These are phyloP conservation scores for Aspergillus mulundensis DNA, from an alignment of 495 filamentous ascomycete species.

Conservation along the genomic window DNA sequence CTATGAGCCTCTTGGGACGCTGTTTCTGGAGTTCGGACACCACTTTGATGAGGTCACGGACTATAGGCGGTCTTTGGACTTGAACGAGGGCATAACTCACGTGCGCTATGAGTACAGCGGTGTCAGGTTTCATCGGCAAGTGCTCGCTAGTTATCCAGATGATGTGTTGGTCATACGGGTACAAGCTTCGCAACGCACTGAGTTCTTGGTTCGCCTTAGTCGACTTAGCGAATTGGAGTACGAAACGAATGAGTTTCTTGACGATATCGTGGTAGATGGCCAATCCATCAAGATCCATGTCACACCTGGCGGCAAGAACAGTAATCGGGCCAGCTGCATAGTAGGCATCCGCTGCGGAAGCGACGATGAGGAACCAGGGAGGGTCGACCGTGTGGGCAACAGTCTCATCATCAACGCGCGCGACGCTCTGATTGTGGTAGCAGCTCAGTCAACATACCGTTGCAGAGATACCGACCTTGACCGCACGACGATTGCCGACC, in stretches of 20 bases:
- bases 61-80: slow-evolving; percentile 45
- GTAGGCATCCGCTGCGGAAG: slow-evolving; percentile 22
- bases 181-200: slow-evolving; percentile 23
- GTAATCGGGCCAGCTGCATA: slow-evolving; percentile 32
- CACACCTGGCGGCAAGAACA: slow-evolving; percentile 34
- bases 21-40: slow-evolving; percentile 46
- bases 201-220: slow-evolving; percentile 27
- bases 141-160: slow-evolving; percentile 39
- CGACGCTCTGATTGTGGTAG: slow-evolving; percentile 33
- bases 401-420: slow-evolving; percentile 26
- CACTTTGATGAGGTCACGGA: slow-evolving; percentile 20
- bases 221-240: slow-evolving; percentile 35
- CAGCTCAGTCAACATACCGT: slow-evolving; percentile 39
- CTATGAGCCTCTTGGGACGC: slow-evolving; percentile 46
- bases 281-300: slow-evolving; percentile 34
- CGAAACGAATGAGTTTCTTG: slow-evolving; percentile 40
- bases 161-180: slow-evolving; percentile 41
- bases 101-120: slow-evolving; percentile 35
- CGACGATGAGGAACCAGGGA: slow-evolving; percentile 21
- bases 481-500: slow-evolving; percentile 19
- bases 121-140: slow-evolving; percentile 30
- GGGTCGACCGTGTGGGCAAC: slow-evolving; percentile 23
- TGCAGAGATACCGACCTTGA: slow-evolving; percentile 21
- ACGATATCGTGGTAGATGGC: slow-evolving; percentile 24
- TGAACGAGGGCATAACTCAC: slow-evolving; percentile 29